Conservation (phyloP, 1,284 basidiomycete genomes). For the Tylopilus sp. region DNA sequence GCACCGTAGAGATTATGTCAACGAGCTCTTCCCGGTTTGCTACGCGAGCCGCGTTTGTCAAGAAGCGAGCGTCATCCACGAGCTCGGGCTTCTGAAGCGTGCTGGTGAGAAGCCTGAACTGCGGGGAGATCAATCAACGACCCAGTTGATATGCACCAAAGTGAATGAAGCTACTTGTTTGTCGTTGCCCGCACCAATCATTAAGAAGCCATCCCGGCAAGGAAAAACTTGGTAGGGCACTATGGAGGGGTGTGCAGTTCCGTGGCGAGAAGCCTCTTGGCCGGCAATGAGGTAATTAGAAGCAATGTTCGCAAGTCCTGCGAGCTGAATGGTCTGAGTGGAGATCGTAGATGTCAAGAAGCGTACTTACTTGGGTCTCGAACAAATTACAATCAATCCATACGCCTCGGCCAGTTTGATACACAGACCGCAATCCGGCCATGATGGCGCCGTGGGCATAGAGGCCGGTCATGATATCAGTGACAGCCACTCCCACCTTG, state of each 20-base stretch:
- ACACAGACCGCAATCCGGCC: constrained; percentile 79
- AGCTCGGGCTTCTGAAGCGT: constrained; percentile 60
- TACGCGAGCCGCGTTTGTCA: constrained; percentile 73
- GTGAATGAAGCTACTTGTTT: constrained; percentile 54
- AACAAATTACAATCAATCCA: constrained; percentile 91
- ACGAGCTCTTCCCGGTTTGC: constrained; percentile 70
- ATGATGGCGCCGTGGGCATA: constrained; percentile 92
- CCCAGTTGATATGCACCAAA: neutral
- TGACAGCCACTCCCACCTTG: constrained; percentile 89
- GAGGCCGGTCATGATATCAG: constrained; percentile 89
- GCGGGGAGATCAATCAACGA: constrained; percentile 8
- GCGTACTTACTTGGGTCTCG: constrained; percentile 64
- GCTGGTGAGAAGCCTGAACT: constrained; percentile 68
- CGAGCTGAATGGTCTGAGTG: constrained; percentile 52
- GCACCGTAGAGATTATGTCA: constrained; percentile 60
- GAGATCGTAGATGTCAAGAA: constrained; percentile 5
- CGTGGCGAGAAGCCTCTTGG: constrained; percentile 81
- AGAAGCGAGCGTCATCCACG: constrained; percentile 56
- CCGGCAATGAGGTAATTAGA: constrained; percentile 90
- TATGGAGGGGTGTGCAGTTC: constrained; percentile 87
- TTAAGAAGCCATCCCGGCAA: constrained; percentile 83
- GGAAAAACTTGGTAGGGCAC: constrained; percentile 91
- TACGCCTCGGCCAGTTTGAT: constrained; percentile 81
- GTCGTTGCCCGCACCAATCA: constrained; percentile 93
- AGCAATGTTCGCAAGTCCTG: constrained; percentile 88